Conservation (phyloP, 176 grass and related monocot genomes). For the bread wheat (Triticum aestivum) region IWGSC_CS_RefSeq_v2.1 NC_057794.1:503977817-503978316, state of each 20-base stretch:
- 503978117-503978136: no score
- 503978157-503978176: background rate
- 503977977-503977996: background rate
- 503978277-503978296: background rate
- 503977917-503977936: background rate
- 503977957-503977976: background rate
- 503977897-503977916: background rate
- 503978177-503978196: background rate
- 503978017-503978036: no score
- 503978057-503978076: background rate
- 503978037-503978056: background rate
- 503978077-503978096: background rate
- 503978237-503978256: background rate
- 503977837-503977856: slow-evolving; percentile 87
- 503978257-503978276: background rate
- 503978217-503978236: background rate
- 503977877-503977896: background rate
- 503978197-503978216: background rate
- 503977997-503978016: background rate
- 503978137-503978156: no score
- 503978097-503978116: background rate
- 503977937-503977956: background rate
- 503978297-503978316: background rate
- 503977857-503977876: background rate
- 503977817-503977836: slow-evolving; percentile 89